phyloP scores from a whole-genome alignment of 1,284 basidiomycete species.

The Volvariella volvacea region DNA sequence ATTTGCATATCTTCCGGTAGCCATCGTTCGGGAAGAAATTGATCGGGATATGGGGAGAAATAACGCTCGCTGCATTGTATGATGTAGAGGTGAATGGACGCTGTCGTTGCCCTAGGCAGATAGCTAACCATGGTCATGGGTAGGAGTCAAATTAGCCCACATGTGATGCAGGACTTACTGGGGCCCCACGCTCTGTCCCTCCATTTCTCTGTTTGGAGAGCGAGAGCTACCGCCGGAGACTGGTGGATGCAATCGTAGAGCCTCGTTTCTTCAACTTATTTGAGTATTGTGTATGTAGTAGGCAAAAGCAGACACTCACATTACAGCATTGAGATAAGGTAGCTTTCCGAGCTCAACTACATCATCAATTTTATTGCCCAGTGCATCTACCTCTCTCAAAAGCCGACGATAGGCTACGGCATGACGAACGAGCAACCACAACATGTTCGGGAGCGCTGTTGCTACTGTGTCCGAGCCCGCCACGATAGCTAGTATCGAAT shows the following conservation, averaged over 20 bases:
- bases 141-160: conserved; percentile 4
- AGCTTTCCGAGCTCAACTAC: conserved; percentile 26
- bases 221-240: conserved; percentile 46
- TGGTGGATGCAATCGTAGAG: conserved; percentile 47
- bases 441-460: conserved; percentile 33
- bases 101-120: conserved; percentile 41
- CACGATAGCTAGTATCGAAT: conserved; percentile 43
- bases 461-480: conserved; percentile 56
- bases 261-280: conserved; percentile 41
- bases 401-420: conserved; percentile 37
- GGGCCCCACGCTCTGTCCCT: conserved; percentile 21
- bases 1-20: conserved; percentile 10
- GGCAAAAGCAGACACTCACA: conserved; percentile 31
- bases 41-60: conserved; percentile 28
- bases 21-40: conserved; percentile 34
- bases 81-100: conserved; percentile 40
- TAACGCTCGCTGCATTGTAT: conserved; percentile 34
- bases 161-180: conserved; percentile 11
- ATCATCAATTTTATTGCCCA: neutral
- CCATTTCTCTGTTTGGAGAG: conserved; percentile 30
- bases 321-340: conserved; percentile 42
- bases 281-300: neutral
- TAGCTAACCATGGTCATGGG: conserved; percentile 25
- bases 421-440: conserved; percentile 40
- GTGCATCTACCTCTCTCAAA: conserved; percentile 42